phyloP scores from a whole-genome alignment of 164 flowering plant genomes.

The Aristolochia californica region DNA sequence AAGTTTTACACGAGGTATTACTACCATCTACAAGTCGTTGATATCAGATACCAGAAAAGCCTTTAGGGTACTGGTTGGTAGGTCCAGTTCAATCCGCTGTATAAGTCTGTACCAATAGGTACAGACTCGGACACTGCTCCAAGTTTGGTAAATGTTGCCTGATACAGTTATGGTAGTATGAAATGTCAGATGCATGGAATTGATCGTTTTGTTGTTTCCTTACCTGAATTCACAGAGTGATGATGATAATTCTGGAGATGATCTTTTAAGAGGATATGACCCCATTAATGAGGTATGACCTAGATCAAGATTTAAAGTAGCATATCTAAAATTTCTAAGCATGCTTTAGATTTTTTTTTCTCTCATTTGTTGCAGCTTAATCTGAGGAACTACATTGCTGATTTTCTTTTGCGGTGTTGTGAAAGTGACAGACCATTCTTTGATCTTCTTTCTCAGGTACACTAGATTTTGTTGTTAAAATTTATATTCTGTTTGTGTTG shows the following conservation, averaged over 20 bases:
- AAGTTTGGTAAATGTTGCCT: too few species aligned
- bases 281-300: constrained; percentile 69
- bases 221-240: constrained; percentile 30
- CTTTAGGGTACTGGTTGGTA: not conserved
- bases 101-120: too few species aligned
- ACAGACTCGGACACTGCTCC: too few species aligned
- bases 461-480: not conserved
- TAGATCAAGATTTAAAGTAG: not conserved
- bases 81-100: too few species aligned
- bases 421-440: constrained; percentile 35
- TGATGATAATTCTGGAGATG: constrained; percentile 59
- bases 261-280: constrained; percentile 39
- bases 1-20: constrained; percentile 56
- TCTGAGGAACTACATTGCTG: constrained; percentile 48
- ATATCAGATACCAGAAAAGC: not conserved
- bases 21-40: not conserved
- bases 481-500: not conserved
- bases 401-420: constrained; percentile 46
- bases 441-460: constrained; percentile 69
- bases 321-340: not conserved
- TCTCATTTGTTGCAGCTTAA: constrained; percentile 41
- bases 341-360: not conserved
- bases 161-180: too few species aligned
- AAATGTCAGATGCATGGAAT: too few species aligned
- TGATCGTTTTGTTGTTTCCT: not conserved